A percentile compares a stretch with the other conserved stretches of the same genome.
phyloP scores from a whole-genome alignment of 202 grass and related monocot genomes.

The Bolboschoenoplectus hybrid region DNA sequence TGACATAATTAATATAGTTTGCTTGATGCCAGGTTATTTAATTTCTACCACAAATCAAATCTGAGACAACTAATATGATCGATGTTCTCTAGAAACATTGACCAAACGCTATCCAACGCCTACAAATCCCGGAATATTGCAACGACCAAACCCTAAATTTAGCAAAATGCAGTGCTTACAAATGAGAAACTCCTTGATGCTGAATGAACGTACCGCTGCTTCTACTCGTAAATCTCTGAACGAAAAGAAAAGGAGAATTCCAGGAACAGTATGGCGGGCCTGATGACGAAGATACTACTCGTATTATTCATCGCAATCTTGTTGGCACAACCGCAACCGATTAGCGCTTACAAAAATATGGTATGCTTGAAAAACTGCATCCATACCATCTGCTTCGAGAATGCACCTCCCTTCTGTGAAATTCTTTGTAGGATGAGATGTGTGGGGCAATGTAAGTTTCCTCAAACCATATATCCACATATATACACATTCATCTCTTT shows the following conservation, averaged over 20 bases:
- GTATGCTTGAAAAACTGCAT: not conserved
- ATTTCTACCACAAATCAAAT: not conserved
- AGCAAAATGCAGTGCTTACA: conserved; percentile 16
- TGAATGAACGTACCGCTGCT: not conserved
- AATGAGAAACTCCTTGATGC: not conserved
- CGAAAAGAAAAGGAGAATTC: not conserved
- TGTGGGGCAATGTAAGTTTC: conserved; percentile 2
- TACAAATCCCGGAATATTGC: not conserved
- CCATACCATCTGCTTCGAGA: not conserved
- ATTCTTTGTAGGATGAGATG: not conserved
- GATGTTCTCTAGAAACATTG: not conserved
- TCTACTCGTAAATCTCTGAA: conserved; percentile 3
- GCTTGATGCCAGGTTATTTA: not conserved
- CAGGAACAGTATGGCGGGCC: not conserved
- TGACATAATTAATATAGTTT: not conserved
- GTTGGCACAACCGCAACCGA: not conserved
- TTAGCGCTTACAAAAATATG: conserved; percentile 18
- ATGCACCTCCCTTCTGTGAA: not conserved
- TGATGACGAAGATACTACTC: conserved; percentile 25
- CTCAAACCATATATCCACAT: not conserved
- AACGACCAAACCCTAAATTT: conserved; percentile 25
- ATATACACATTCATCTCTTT: not conserved
- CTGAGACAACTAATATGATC: not conserved
- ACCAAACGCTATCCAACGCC: not conserved
- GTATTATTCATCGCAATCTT: conserved; percentile 13